These are phyloP conservation scores for Diaporthe ampelina DNA, from an alignment of 2,329 filamentous ascomycete species.

Conservation along the genomic window DNA sequence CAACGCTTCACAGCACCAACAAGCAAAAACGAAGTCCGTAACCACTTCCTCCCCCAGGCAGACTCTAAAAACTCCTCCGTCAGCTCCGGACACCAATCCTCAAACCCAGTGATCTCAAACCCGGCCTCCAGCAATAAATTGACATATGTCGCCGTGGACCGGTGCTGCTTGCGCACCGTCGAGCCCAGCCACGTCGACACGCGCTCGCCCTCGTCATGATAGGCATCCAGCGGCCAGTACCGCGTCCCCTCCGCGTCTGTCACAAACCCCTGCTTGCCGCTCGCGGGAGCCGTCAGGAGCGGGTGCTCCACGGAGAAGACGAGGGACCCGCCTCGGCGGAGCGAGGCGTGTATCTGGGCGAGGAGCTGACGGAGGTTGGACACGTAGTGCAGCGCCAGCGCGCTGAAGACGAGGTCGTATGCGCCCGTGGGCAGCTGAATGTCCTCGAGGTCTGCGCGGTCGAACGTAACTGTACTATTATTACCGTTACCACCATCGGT, in stretches of 20 bases:
- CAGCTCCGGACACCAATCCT: slow-evolving; percentile 3
- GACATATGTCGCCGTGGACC: background rate
- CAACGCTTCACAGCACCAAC: background rate
- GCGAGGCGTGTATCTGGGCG: background rate
- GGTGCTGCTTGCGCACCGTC: background rate
- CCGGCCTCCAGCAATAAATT: background rate
- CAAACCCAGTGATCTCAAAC: background rate
- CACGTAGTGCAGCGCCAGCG: slow-evolving; percentile 15
- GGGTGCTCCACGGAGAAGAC: slow-evolving; percentile 2
- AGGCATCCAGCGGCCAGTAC: slow-evolving; percentile 2
- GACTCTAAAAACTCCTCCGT: background rate
- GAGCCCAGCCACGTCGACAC: background rate
- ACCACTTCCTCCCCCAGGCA: background rate
- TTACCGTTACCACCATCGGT: background rate
- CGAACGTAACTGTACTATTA: background rate
- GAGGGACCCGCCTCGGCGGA: background rate
- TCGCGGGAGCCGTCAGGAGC: background rate
- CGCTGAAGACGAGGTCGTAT: slow-evolving; percentile 6
- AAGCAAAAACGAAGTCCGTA: background rate
- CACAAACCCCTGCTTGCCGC: background rate
- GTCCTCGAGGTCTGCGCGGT: background rate
- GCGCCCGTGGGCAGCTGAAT: background rate
- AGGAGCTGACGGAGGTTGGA: background rate
- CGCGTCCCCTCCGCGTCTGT: background rate
- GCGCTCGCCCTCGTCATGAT: slow-evolving; percentile 3